phyloP scores from a whole-genome alignment of 768 basidiomycete species.

The Postia placenta region DNA sequence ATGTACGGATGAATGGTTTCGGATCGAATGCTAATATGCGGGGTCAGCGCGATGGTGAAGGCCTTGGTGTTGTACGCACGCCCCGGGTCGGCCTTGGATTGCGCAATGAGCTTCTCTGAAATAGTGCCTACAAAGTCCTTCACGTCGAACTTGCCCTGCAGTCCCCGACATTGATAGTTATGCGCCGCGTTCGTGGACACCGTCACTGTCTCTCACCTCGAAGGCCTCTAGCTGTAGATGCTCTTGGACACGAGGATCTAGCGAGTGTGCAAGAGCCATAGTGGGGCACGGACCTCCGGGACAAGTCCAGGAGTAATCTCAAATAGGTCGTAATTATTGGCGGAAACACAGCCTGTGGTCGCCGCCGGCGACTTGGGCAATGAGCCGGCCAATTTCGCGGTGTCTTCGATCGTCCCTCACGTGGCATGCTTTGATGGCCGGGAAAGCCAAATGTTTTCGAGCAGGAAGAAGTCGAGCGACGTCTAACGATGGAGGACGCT shows the following conservation, averaged over 20 bases:
- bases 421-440: not conserved
- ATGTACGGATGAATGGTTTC: constrained; percentile 86
- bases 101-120: constrained; percentile 82
- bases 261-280: not conserved
- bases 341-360: not conserved
- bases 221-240: constrained; percentile 34
- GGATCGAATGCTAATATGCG: constrained; percentile 79
- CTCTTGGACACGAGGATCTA: constrained; percentile 45
- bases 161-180: not conserved
- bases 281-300: not conserved
- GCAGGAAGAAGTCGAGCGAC: not conserved
- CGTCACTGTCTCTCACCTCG: constrained; percentile 26
- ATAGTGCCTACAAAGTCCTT: constrained; percentile 83
- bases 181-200: too few species aligned
- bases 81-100: constrained; percentile 79
- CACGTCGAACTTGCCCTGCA: constrained; percentile 83
- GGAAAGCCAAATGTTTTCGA: not conserved
- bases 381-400: not conserved
- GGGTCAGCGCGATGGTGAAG: not conserved
- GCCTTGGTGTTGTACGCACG: constrained; percentile 45
- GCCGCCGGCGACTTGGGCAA: not conserved
- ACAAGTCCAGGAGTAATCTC: too few species aligned
- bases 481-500: constrained; percentile 8
- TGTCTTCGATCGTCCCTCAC: too few species aligned
- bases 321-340: too few species aligned